phyloP scores from a whole-genome alignment of 805 yeast genomes.

The Kazachstania bromeliacearum region DNA sequence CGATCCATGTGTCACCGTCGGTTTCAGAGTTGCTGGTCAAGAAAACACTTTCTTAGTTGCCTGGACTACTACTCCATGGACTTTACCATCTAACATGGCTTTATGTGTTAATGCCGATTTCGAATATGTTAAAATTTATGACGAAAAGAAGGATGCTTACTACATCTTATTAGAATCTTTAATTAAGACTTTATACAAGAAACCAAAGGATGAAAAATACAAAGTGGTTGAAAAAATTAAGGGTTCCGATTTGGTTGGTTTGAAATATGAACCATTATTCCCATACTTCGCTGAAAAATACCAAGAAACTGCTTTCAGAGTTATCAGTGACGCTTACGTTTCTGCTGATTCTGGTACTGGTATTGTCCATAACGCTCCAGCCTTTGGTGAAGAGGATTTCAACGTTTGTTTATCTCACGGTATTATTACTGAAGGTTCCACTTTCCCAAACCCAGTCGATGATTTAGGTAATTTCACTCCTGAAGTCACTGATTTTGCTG shows the following conservation, averaged over 20 bases:
- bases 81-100: constrained; percentile 88
- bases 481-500: constrained; percentile 66
- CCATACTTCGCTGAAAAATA: constrained; percentile 69
- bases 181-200: constrained; percentile 79
- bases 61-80: constrained; percentile 99
- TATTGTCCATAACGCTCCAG: constrained; percentile 96
- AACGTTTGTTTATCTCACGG: constrained; percentile 69
- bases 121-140: constrained; percentile 86
- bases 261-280: constrained; percentile 74
- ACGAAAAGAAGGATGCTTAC: constrained; percentile 74
- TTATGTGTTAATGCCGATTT: constrained; percentile 85
- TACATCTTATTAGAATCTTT: constrained; percentile 80
- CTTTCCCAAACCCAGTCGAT: constrained; percentile 92
- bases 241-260: constrained; percentile 75
- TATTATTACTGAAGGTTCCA: constrained; percentile 54
- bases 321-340: constrained; percentile 75
- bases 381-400: constrained; percentile 98
- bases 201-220: constrained; percentile 84
- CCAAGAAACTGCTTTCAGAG: constrained; percentile 72
- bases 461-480: constrained; percentile 78
- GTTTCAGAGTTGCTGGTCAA: constrained; percentile 72
- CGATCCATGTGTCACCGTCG: constrained; percentile 93
- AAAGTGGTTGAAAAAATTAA: constrained; percentile 69
- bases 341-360: constrained; percentile 97
- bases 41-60: constrained; percentile 82